Conservation (phyloP, 331 rosid species). For the Cydonia oblonga region DNA sequence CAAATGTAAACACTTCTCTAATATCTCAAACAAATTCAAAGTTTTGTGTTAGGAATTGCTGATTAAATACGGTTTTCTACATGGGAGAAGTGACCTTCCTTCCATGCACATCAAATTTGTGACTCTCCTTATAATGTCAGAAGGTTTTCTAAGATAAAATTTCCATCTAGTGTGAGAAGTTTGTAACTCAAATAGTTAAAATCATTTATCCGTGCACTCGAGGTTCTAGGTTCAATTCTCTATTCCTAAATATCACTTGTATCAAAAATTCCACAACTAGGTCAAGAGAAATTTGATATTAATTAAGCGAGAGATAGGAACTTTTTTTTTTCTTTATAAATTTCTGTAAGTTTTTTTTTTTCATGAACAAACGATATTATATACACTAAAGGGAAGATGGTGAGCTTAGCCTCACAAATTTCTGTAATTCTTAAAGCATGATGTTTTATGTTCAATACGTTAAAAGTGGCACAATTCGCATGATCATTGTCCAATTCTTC, state of each 20-base stretch:
- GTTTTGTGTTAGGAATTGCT: no score
- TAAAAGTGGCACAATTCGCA: neutral
- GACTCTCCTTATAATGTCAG: neutral
- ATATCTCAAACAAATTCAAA: no score
- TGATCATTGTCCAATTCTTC: neutral
- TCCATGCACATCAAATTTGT: neutral
- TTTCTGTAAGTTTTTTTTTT: neutral
- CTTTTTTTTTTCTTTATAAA: neutral
- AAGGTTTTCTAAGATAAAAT: no score
- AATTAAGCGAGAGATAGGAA: neutral
- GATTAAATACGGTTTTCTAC: neutral
- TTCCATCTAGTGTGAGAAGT: neutral
- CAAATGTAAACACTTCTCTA: no score
- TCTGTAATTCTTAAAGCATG: neutral
- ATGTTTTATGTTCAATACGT: neutral
- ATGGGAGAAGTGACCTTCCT: neutral
- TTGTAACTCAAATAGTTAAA: neutral
- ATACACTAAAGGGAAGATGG: no score
- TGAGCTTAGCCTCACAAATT: no score
- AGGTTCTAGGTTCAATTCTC: neutral
- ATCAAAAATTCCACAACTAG: no score
- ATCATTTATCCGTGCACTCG: no score
- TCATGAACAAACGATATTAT: no score
- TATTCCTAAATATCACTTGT: neutral
- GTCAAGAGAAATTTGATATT: neutral